phyloP scores from a whole-genome alignment of 2,329 filamentous ascomycete species.

The Fusarium sarcochroum region DNA sequence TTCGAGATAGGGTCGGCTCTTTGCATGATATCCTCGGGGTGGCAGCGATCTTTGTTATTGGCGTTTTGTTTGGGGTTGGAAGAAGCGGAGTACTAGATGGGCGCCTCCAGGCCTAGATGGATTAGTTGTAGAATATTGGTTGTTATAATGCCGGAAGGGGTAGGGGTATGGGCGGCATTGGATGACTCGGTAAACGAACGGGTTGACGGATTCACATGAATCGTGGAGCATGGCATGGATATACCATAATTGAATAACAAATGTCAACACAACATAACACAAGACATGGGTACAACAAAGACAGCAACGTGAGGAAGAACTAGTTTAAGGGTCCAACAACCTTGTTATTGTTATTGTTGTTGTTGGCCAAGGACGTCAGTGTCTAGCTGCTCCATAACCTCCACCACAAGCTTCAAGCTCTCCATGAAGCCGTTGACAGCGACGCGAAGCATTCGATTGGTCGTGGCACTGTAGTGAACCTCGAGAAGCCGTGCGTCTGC shows the following conservation, averaged over 20 bases:
- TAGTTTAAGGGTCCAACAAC: background rate
- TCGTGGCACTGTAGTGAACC: conserved; percentile 87
- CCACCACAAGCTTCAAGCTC: conserved; percentile 84
- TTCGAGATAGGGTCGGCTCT: conserved; percentile 16
- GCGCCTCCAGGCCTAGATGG: conserved; percentile 19
- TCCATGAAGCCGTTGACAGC: conserved; percentile 98
- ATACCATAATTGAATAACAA: conserved; percentile 38
- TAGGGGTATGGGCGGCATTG: background rate
- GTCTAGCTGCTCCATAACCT: conserved; percentile 92
- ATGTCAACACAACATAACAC: conserved; percentile 9
- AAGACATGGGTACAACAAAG: conserved; percentile 7
- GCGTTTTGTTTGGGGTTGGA: conserved; percentile 28
- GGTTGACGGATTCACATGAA: conserved; percentile 12
- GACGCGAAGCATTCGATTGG: conserved; percentile 96
- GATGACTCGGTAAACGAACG: conserved; percentile 13
- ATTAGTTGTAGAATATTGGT: conserved; percentile 24
- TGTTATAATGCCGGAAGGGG: conserved; percentile 6
- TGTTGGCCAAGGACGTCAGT: conserved; percentile 76
- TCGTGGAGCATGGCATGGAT: conserved; percentile 19
- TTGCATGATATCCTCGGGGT: conserved; percentile 27
- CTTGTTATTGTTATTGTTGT: conserved; percentile 32
- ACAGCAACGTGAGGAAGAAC: background rate
- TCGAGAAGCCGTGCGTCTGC: conserved; percentile 67
- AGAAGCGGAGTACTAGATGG: conserved; percentile 37
- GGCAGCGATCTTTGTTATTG: conserved; percentile 37